Evolutionary conservation across 1,139 yeast species (phyloP), one percentile per base, ranked within the genome.

Genomic region (Lodderomyces beijingensis): DNA sequence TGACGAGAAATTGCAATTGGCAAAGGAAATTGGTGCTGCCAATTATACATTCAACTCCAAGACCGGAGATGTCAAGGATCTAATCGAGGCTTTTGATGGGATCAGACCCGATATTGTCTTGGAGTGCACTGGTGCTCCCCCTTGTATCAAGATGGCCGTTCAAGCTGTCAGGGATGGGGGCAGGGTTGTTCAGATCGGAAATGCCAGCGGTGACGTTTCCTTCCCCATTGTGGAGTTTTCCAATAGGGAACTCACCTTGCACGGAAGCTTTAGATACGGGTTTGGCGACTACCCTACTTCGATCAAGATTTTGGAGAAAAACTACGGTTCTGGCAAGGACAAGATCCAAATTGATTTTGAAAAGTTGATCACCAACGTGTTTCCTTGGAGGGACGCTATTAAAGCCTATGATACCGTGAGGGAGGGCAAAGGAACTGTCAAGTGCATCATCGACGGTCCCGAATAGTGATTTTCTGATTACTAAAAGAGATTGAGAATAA

Each of bases 261-360:
- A 71, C 51, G 95, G 94, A 24, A 77, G 81, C 40, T 87, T 86
- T 70, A 77, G 96, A 56, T 88, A 88, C 59, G 78, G 79, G 35
- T 79, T 70, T 44, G 81, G 86, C 42, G 95, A 86, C 56, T 87
- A 86, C 65, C 71, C 74, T 45, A 77, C 80, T 30, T 77, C 93
- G 2, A 87, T 87, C 27, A 73, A 74, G 28, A 68, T 87, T 44
- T 66, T 86, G 36, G 71, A 61, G 35, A 70, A 76, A 17, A 65
- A 74, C 39, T 83, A 82, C 34, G 70, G 65, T 45, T 70, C 80
- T 35, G 74, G 81, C 39, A 81, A 77, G 38, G 78, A 74, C 39
- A 56, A 60, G 14, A 62, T 62, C 2, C 49, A 50, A 25, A 55
- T 68, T 37, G 71, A 68, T 44, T 68, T 63, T 38, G 74, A 68